Evolutionary conservation across 768 basidiomycete species (phyloP).

Genomic region (Phylloporus arenicola): DNA sequence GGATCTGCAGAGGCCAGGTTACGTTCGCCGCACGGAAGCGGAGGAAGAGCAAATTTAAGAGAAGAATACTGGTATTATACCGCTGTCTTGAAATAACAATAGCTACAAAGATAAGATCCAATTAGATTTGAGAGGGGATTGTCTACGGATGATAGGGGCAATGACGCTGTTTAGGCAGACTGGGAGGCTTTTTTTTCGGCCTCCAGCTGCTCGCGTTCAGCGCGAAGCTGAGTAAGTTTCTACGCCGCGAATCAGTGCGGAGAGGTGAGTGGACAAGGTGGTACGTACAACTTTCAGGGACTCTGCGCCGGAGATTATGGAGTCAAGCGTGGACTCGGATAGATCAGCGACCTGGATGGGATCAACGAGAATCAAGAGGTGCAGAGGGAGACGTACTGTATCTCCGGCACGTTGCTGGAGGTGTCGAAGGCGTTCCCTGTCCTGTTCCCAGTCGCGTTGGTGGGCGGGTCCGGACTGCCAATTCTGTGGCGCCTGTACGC

Average conservation of each 20-base stretch:
- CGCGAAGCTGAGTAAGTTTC: conserved; percentile 29
- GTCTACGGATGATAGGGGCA: conserved; percentile 14
- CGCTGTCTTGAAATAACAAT: neutral
- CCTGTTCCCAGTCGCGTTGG: conserved; percentile 39
- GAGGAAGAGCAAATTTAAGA: conserved; percentile 14
- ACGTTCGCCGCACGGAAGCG: conserved; percentile 37
- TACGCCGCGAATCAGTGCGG: conserved; percentile 12
- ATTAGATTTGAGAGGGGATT: conserved; percentile 21
- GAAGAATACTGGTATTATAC: neutral
- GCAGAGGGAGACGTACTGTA: conserved; percentile 33
- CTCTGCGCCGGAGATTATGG: conserved; percentile 51
- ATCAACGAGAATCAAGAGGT: neutral
- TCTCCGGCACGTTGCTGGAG: conserved; percentile 48
- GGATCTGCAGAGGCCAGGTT: conserved; percentile 54
- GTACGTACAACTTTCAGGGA: conserved; percentile 53
- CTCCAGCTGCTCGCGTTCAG: conserved; percentile 36
- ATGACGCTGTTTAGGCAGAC: conserved; percentile 23
- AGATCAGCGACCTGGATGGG: conserved; percentile 47
- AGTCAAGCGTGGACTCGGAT: conserved; percentile 64
- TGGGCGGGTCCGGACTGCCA: conserved; percentile 13
- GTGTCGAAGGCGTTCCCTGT: conserved; percentile 42
- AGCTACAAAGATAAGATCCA: conserved; percentile 27
- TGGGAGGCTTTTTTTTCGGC: conserved; percentile 38
- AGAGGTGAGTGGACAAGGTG: neutral
- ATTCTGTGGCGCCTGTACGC: conserved; percentile 14